Evolutionary conservation across 371 early-diverging fungal genomes (phyloP), one percentile per base, ranked within the genome.

Genomic region (Rhizopus sp.): DNA sequence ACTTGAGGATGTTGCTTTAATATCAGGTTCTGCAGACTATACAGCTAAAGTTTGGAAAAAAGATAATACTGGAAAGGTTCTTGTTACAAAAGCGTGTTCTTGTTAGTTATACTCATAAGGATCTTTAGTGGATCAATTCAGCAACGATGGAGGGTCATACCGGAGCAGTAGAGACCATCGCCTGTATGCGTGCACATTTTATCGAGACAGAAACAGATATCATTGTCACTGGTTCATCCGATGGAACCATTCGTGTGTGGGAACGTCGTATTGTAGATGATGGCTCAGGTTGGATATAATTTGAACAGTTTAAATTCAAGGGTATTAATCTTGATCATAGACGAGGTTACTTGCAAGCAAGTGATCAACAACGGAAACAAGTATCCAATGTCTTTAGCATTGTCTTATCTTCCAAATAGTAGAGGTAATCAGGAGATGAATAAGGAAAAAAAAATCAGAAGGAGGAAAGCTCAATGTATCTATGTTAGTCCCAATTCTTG

Each of bases 1-100:
- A 5, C 83, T 86, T 30, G 63, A 63, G 13, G 84, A 88, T 40
- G 81, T 84, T 10, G 88, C 85, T 6, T 68, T 94, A 4, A 80
- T 93, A 15, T 90, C 92, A 8, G 95, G 88, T n/a, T 91, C 93
- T 5, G 89, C 91, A 4, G 93, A 94, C 63, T 77, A 78, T 53
- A 89, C 93, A 0, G 84, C 81, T 0, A 81, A 89, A 10, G 65
- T 94, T 2, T 94, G 96, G 95, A 84, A 83, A 54, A 69, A 51
- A 35, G 64, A 65, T 33, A 29, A 13, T 7, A 23, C 30, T 17
- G 75, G 71, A 13, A 51, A 72, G 60, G 76, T 70, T 23, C 23
- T 23, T 23, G 23, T 23, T 23, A 23, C 23, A 23, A 23, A 23
- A 23, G 2, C 2, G 23, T 23, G 23, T 23, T 23, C 23, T 23